Base-by-base conservation (phyloP, 306 rosid genomes). In the Citrullus colocynthis region DNA sequence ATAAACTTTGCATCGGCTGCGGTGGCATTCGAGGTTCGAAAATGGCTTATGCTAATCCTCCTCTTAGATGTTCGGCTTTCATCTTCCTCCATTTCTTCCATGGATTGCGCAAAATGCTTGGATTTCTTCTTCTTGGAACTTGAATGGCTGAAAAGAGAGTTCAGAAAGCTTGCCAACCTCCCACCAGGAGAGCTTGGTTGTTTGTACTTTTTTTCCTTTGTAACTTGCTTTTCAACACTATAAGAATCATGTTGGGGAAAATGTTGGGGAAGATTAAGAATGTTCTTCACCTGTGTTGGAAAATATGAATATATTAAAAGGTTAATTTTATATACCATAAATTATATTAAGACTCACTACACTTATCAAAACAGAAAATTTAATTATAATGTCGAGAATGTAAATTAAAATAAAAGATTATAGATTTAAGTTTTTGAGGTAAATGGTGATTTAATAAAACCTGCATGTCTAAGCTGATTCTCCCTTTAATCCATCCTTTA, bases 181-280 rank as follows among this genome's bases (percentile, higher is more conserved):
- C 99, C 99, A 58, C 97, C 97, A 0, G 99, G 99, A 14, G 99
- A 95, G 78, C 96, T 95, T 10, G 99, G 99, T 39, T 88, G 97
- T 87, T 90, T 92, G 83, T 87, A 84, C 39, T 88, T 93, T 86
- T 90, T 92, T 60, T 92, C 95, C 66, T 92, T 90, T 15, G 42
- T 16, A 39, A 59, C 52, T 41, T 76, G 72, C 87, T 70, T 87
- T 73, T 44, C 64, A 36, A 52, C 30, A 17, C 45, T 30, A 45
- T 58, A 32, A 13, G 78, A 75, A 52, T 48, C 16, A 51, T 80
- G 80, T 24, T 76, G 74, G 42, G 71, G 94, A 20, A 89, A 52
- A 54, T 80, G 80, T 45, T 76, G 67, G 59, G 71, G 96, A 32
- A 89, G 88, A 62, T 71, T 71, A 24, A 91, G 89, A 69, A 91